phyloP scores from a whole-genome alignment of 495 filamentous ascomycete genomes.

The Lepraria neglecta region DNA sequence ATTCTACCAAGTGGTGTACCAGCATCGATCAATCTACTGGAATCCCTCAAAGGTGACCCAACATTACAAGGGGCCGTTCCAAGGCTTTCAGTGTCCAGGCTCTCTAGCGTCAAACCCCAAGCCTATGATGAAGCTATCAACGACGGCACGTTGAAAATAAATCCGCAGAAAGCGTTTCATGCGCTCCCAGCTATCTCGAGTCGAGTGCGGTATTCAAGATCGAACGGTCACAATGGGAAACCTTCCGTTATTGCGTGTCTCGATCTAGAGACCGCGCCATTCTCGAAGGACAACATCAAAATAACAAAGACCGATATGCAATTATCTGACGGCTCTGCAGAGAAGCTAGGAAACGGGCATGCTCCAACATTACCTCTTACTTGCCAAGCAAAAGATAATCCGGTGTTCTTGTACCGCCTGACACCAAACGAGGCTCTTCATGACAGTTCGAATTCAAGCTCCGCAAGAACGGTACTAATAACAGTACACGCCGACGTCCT shows the following conservation, averaged over 20 bases:
- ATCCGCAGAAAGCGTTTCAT: conserved; percentile 55
- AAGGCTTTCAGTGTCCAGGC: conserved; percentile 70
- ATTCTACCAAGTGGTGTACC: conserved; percentile 73
- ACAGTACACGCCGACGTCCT: conserved; percentile 59
- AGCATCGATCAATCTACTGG: conserved; percentile 72
- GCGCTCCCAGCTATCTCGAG: conserved; percentile 79
- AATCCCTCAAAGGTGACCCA: conserved; percentile 67
- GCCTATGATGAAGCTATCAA: conserved; percentile 45
- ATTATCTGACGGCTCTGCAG: conserved; percentile 60
- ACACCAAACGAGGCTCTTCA: conserved; percentile 44
- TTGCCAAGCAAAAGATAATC: conserved; percentile 73
- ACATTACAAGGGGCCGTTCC: conserved; percentile 59
- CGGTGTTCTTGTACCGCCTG: conserved; percentile 79
- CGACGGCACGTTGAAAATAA: conserved; percentile 57
- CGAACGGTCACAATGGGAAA: conserved; percentile 56
- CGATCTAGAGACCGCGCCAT: conserved; percentile 82
- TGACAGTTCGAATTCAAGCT: conserved; percentile 40
- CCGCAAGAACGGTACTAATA: conserved; percentile 53
- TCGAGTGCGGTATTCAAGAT: conserved; percentile 70
- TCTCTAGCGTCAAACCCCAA: conserved; percentile 65
- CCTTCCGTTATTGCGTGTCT: conserved; percentile 72
- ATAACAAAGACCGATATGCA: conserved; percentile 62
- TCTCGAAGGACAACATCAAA: conserved; percentile 62
- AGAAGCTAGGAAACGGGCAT: conserved; percentile 55
- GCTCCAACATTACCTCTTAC: conserved; percentile 56